phyloP scores from a whole-genome alignment of 1,284 basidiomycete genomes.

The Pascua sp. region DNA sequence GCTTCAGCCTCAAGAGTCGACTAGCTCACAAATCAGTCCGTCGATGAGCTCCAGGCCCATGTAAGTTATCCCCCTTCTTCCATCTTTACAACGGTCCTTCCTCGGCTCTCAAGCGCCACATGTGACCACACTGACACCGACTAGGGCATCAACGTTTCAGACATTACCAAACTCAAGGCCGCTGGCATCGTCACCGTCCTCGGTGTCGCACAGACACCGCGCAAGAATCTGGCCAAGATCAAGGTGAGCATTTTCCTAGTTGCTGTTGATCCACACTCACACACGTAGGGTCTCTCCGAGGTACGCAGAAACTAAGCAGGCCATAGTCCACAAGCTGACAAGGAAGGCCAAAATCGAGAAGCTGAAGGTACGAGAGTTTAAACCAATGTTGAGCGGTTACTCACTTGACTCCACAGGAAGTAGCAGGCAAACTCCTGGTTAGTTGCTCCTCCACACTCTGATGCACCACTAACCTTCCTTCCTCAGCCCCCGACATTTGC shows the following conservation, averaged over 20 bases:
- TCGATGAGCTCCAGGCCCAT: constrained; percentile 85
- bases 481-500: constrained; percentile 77
- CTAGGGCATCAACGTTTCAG: constrained; percentile 89
- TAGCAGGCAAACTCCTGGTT: constrained; percentile 76
- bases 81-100: neutral
- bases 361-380: constrained; percentile 63
- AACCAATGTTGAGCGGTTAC: neutral
- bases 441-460: neutral
- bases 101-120: neutral
- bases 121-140: neutral
- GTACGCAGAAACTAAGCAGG: constrained; percentile 7
- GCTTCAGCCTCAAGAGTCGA: accelerated
- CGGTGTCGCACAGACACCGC: constrained; percentile 64
- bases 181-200: constrained; percentile 52
- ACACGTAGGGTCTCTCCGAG: constrained; percentile 39
- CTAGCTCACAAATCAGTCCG: constrained; percentile 54
- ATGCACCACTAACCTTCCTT: constrained; percentile 2
- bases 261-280: constrained; percentile 7
- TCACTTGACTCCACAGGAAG: constrained; percentile 59
- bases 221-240: constrained; percentile 81
- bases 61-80: constrained; percentile 51
- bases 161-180: constrained; percentile 85
- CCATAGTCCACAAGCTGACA: neutral
- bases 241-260: constrained; percentile 58
- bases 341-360: constrained; percentile 84